Percentiles rank a stretch among this genome's conserved stretches.
Conservation (phyloP, 2,329 filamentous ascomycete genomes). For the Myriosclerotinia duriaeana region DNA sequence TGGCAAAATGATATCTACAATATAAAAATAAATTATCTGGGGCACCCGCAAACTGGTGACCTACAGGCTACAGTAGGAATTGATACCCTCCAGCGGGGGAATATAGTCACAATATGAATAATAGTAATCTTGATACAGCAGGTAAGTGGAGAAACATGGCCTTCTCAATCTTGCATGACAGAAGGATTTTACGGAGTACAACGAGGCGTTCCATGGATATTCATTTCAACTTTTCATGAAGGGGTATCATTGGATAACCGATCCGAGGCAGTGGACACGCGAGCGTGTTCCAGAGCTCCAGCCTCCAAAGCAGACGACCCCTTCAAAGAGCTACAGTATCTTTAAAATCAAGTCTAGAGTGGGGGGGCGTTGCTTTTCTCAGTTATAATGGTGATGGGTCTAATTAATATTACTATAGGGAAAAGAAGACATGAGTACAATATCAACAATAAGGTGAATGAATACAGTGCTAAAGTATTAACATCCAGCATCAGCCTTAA, state of each 20-base stretch:
- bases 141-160: constrained; percentile 4
- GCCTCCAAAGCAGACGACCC: neutral
- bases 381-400: neutral
- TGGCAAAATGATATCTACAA: neutral
- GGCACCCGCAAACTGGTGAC: constrained; percentile 1
- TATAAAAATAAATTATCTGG: constrained; percentile 1
- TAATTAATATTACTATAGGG: neutral
- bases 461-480: too few species aligned
- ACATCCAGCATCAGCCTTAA: neutral
- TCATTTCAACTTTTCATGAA: neutral
- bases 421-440: neutral
- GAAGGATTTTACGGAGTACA: neutral
- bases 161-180: neutral
- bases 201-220: neutral
- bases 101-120: neutral
- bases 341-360: neutral
- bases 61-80: too few species aligned
- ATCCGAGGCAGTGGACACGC: neutral
- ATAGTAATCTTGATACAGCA: neutral
- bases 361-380: neutral
- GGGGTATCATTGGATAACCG: neutral
- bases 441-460: neutral
- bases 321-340: neutral
- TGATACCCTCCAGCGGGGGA: constrained; percentile 1
- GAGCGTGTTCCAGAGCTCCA: neutral